A percentile compares a stretch with the other conserved stretches of the same genome.
Evolutionary conservation across 306 rosid genomes (phyloP).

Genomic region (Quercus glauca): DNA sequence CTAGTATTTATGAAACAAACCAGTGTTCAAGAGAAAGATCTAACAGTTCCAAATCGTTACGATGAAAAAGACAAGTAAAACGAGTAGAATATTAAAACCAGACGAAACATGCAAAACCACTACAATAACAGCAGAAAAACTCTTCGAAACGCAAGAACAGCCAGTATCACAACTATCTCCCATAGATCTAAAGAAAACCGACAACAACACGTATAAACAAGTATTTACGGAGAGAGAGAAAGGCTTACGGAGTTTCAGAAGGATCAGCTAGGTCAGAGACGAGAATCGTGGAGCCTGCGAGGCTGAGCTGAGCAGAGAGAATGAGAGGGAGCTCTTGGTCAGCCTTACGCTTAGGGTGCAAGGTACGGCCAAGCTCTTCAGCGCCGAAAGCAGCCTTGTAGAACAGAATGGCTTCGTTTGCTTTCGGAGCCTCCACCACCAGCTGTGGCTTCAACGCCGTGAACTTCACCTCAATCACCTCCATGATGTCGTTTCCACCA

Average conservation of each 20-base stretch:
- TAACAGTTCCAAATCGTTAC: too few species aligned
- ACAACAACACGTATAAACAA: neutral
- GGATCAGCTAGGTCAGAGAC: slow-evolving; percentile 45
- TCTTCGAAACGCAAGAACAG: neutral
- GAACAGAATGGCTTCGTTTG: slow-evolving; percentile 63
- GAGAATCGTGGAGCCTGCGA: slow-evolving; percentile 47
- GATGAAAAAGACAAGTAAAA: neutral
- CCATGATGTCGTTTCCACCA: neutral
- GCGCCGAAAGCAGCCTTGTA: slow-evolving; percentile 80
- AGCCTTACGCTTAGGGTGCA: slow-evolving; percentile 78
- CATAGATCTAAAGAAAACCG: slow-evolving; percentile 9
- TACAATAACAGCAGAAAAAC: too few species aligned
- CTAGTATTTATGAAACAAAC: neutral
- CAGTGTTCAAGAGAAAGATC: neutral
- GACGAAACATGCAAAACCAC: neutral
- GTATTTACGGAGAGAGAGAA: neutral
- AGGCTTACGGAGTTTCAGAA: slow-evolving; percentile 38
- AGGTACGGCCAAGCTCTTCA: slow-evolving; percentile 51
- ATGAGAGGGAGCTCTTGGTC: slow-evolving; percentile 71
- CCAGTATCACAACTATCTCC: too few species aligned
- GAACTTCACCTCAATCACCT: slow-evolving; percentile 19
- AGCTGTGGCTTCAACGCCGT: slow-evolving; percentile 49
- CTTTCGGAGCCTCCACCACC: slow-evolving; percentile 63
- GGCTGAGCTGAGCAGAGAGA: slow-evolving; percentile 53
- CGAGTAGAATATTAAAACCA: neutral